phyloP scores from a whole-genome alignment of 1,284 basidiomycete species.

The Ceratobasidium theobromae region DNA sequence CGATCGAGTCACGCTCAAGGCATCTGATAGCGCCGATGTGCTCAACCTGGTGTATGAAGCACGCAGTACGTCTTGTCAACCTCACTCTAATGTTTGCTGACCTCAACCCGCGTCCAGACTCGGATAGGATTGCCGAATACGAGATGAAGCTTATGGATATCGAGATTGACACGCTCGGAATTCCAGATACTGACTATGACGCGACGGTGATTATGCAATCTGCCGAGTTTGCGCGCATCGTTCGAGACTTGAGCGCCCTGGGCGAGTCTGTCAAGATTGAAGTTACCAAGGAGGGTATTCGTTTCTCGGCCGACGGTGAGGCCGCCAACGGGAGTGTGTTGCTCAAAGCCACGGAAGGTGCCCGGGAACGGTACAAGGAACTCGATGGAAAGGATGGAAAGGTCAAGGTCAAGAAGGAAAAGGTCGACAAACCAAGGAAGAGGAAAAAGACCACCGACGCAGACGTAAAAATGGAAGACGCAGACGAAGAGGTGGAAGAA shows the following conservation, averaged over 20 bases:
- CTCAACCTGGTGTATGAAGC: conserved; percentile 91
- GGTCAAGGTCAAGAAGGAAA: conserved; percentile 38
- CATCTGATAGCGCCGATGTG: conserved; percentile 87
- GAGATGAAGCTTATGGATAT: conserved; percentile 99
- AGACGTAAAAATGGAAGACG: conserved; percentile 46
- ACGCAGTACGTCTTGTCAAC: conserved; percentile 61
- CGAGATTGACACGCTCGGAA: conserved; percentile 91
- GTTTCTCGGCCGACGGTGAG: conserved; percentile 94
- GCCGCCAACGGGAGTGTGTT: conserved; percentile 89
- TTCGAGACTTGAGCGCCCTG: conserved; percentile 87
- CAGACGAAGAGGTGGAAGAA: conserved; percentile 50
- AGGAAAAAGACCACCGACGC: conserved; percentile 38
- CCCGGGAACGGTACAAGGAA: conserved; percentile 39
- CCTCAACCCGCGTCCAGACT: conserved; percentile 56
- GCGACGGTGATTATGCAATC: conserved; percentile 89
- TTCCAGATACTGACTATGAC: conserved; percentile 99
- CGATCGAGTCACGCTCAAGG: conserved; percentile 90
- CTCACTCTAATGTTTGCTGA: conserved; percentile 27
- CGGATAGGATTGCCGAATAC: conserved; percentile 95
- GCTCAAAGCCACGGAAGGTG: conserved; percentile 66
- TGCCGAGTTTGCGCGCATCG: conserved; percentile 87
- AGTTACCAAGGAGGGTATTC: conserved; percentile 92
- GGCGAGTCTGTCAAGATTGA: conserved; percentile 97
- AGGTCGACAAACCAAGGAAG: conserved; percentile 46
- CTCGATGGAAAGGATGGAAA: conserved; percentile 32